phyloP scores from a whole-genome alignment of 2,329 filamentous ascomycete genomes.

The Nannizziopsis barbatae region DNA sequence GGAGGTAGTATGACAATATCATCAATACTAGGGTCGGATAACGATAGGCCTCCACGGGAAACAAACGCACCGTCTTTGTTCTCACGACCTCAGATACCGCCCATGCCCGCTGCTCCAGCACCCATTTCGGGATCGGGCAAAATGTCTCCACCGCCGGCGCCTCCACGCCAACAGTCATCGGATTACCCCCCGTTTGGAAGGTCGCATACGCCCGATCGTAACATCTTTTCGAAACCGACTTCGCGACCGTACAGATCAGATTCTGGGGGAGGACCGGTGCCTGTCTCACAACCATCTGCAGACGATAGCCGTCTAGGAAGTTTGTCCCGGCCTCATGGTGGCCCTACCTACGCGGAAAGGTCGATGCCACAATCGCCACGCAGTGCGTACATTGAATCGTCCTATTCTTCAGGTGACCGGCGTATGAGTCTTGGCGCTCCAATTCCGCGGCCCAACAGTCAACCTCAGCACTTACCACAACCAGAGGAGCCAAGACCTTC shows the following conservation, averaged over 20 bases:
- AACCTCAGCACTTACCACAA: conserved; percentile 22
- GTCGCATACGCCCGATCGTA: conserved; percentile 62
- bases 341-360: conserved; percentile 29
- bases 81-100: conserved; percentile 27
- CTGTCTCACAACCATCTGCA: conserved; percentile 12
- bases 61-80: conserved; percentile 36
- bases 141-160: conserved; percentile 36
- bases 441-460: conserved; percentile 34
- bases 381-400: conserved; percentile 25
- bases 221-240: conserved; percentile 40
- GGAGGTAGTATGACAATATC: conserved; percentile 62
- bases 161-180: conserved; percentile 36
- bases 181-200: conserved; percentile 55
- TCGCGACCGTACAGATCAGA: conserved; percentile 29
- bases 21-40: conserved; percentile 53
- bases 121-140: conserved; percentile 24
- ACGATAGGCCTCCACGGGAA: conserved; percentile 39
- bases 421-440: conserved; percentile 37
- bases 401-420: conserved; percentile 26
- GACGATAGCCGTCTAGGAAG: conserved; percentile 28
- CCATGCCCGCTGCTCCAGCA: conserved; percentile 23
- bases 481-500: conserved; percentile 28
- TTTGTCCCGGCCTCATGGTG: conserved; percentile 22
- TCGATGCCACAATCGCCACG: conserved; percentile 27
- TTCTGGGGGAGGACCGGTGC: conserved; percentile 24